These are phyloP conservation scores for Albizia julibrissin DNA, from an alignment of 306 rosid species.

Conservation along the genomic window DNA sequence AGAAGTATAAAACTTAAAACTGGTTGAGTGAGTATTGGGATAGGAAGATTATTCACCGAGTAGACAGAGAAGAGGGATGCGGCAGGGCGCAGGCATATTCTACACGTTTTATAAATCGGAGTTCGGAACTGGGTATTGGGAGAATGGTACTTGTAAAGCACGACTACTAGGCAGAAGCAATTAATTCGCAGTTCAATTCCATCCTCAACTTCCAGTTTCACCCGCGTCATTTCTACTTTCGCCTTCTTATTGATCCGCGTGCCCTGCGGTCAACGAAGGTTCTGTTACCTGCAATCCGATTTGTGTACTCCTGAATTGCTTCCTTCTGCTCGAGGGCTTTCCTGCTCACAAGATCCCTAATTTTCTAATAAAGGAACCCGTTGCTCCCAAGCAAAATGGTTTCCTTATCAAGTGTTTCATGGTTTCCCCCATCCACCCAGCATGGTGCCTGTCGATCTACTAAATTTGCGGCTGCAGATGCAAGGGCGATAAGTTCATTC, in stretches of 20 bases:
- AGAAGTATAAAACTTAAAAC: not conserved
- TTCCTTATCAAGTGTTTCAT: conserved; percentile 51
- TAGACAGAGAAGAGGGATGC: not conserved
- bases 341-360: not conserved
- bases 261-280: not conserved
- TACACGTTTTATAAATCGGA: not conserved
- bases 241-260: not conserved
- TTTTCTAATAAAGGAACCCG: conserved; percentile 11
- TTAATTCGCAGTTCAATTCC: not conserved
- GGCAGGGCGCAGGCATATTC: too few species aligned
- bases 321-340: not conserved
- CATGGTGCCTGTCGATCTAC: conserved; percentile 41
- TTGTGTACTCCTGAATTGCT: not conserved
- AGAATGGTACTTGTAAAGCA: not conserved
- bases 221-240: not conserved
- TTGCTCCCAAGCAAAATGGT: conserved; percentile 46
- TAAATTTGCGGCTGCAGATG: conserved; percentile 33
- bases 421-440: conserved; percentile 46
- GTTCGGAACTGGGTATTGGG: not conserved
- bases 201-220: not conserved
- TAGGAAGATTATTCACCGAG: not conserved
- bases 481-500: conserved; percentile 28
- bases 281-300: not conserved
- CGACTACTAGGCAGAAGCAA: not conserved
- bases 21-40: not conserved